Conservation (phyloP, 345 rosid species). For the Reutealis trisperma region DNA sequence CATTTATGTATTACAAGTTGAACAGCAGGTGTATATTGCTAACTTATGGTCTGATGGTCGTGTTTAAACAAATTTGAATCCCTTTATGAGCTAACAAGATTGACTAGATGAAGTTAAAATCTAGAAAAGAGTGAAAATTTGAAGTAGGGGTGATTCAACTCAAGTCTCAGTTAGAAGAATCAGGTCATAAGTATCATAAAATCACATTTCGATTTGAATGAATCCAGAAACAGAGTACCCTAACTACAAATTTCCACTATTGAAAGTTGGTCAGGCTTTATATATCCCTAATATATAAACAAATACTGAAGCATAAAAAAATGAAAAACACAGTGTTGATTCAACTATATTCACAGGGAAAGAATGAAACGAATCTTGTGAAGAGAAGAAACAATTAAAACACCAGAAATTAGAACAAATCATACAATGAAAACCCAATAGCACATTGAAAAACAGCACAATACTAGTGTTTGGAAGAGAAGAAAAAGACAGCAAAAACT, state of each 20-base stretch:
- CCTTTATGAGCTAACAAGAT: background rate
- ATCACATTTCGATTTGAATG: background rate
- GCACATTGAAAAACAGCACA: background rate
- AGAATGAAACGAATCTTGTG: background rate
- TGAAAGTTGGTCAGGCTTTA: background rate
- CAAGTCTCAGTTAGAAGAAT: background rate
- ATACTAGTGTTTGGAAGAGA: background rate
- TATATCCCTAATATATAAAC: background rate
- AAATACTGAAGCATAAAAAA: background rate
- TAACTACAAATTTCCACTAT: background rate
- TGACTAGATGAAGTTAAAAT: background rate
- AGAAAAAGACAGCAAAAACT: background rate
- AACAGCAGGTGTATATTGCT: background rate
- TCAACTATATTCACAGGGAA: background rate
- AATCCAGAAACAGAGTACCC: background rate
- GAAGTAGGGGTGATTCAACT: background rate
- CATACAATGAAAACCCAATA: background rate
- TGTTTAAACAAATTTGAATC: background rate
- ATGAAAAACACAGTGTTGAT: background rate
- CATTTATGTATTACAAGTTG: background rate
- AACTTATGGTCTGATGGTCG: background rate
- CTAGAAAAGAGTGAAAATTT: background rate
- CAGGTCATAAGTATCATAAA: background rate
- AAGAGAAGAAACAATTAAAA: background rate
- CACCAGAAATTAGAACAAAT: background rate